phyloP scores from a whole-genome alignment of 805 yeast species.

The Wickerhamomyces alni region DNA sequence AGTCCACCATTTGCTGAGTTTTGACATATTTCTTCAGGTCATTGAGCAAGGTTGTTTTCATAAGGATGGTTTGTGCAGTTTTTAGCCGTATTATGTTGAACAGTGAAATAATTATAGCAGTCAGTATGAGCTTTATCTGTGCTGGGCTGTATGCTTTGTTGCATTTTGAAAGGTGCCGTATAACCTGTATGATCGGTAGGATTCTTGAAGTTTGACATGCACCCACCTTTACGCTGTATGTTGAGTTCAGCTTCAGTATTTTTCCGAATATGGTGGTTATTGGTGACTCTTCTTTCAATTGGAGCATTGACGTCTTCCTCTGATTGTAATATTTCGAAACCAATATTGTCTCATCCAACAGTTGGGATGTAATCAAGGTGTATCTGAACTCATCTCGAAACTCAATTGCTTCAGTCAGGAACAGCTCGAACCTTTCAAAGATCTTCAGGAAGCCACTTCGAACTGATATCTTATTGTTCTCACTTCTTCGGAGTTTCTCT shows the following conservation, averaged over 20 bases:
- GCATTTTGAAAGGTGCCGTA: constrained; percentile 3
- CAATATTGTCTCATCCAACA: constrained; percentile 34
- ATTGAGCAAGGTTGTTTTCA: constrained; percentile 11
- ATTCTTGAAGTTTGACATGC: background rate
- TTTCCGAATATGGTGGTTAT: constrained; percentile 2
- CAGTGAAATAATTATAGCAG: background rate
- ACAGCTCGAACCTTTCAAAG: constrained; percentile 7
- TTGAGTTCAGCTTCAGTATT: background rate
- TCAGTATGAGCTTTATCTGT: background rate
- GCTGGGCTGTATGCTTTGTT: background rate
- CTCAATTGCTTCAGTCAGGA: constrained; percentile 2
- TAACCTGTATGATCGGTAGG: background rate
- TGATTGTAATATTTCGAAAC: constrained; percentile 20
- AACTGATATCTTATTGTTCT: background rate
- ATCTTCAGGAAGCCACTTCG: background rate
- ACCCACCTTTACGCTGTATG: background rate
- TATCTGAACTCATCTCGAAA: constrained; percentile 50
- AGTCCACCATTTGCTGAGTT: constrained; percentile 22
- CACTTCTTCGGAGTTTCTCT: constrained; percentile 1
- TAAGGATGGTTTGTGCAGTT: background rate
- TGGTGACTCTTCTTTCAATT: background rate
- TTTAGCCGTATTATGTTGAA: background rate
- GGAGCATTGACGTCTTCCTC: constrained; percentile 9
- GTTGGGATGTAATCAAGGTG: constrained; percentile 40
- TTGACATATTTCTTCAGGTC: constrained; percentile 15